These are phyloP conservation scores for Botrytis hyacinthi DNA, from an alignment of 2,329 filamentous ascomycete genomes.

Conservation along the genomic window DNA sequence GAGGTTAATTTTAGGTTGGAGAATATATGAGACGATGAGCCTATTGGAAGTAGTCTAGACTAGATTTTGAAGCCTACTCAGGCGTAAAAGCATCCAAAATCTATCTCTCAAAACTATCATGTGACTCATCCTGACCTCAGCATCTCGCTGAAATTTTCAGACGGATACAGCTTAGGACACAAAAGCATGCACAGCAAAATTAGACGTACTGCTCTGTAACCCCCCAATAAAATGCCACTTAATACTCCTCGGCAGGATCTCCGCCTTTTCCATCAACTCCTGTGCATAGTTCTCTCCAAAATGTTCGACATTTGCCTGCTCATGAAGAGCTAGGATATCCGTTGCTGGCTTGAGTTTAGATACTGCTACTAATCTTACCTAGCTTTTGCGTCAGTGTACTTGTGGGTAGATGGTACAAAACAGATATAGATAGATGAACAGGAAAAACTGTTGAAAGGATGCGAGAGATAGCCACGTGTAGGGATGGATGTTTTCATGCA, in stretches of 20 bases:
- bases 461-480: not conserved
- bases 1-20: not conserved
- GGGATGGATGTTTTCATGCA: not conserved
- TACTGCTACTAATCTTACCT: slow-evolving; percentile 88
- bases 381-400: slow-evolving; percentile 26
- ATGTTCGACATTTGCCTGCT: slow-evolving; percentile 60
- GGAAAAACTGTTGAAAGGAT: not conserved
- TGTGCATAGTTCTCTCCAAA: slow-evolving; percentile 97
- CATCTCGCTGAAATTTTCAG: too few relatives aligned
- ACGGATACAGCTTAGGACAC: too few relatives aligned
- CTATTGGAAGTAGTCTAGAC: not conserved
- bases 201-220: slow-evolving; percentile 66
- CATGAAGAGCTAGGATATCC: slow-evolving; percentile 83
- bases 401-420: not conserved
- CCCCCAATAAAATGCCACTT: slow-evolving; percentile 97
- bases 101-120: not conserved
- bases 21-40: not conserved
- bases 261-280: slow-evolving; percentile 83
- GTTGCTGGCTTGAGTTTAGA: slow-evolving; percentile 94
- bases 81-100: not conserved
- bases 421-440: not conserved
- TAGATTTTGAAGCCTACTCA: not conserved
- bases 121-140: slow-evolving; percentile 7
- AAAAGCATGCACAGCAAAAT: not conserved
- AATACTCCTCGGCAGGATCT: slow-evolving; percentile 71